A percentile compares a stretch with the other conserved stretches of the same genome.
These are phyloP conservation scores for Avena atlantica DNA, from an alignment of 176 grass and related monocot species.

Conservation along the genomic window DNA sequence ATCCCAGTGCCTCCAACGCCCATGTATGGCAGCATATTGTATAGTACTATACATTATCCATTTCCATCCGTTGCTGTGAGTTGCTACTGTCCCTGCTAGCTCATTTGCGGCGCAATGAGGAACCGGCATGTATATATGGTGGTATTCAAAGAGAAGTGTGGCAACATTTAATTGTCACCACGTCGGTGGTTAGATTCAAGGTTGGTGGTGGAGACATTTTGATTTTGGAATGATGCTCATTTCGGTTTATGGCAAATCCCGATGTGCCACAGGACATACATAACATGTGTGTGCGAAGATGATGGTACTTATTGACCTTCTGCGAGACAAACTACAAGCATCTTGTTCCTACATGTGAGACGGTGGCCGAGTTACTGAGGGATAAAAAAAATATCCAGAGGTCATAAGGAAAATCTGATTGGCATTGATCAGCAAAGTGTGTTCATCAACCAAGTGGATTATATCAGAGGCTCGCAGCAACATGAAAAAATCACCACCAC, in stretches of 20 bases:
- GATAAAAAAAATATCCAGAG: not conserved
- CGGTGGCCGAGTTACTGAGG: not conserved
- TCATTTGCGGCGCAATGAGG: not conserved
- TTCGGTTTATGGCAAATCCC: not conserved
- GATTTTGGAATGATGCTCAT: not conserved
- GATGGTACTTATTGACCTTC: no score
- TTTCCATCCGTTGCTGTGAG: not conserved
- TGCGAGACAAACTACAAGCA: no score
- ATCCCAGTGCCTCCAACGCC: not conserved
- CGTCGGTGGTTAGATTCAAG: not conserved
- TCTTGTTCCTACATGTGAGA: not conserved
- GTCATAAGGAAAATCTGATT: slow-evolving; percentile 4
- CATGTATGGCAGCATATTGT: not conserved
- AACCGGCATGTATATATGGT: not conserved
- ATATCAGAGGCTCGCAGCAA: not conserved
- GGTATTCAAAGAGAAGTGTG: not conserved
- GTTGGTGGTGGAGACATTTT: not conserved
- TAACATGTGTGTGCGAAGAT: not conserved
- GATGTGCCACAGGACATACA: not conserved
- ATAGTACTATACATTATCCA: not conserved
- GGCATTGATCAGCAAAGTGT: slow-evolving; percentile 10
- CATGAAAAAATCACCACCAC: no score
- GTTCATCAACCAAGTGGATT: slow-evolving; percentile 7
- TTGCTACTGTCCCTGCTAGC: not conserved
- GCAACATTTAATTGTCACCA: not conserved